phyloP scores from a whole-genome alignment of 768 basidiomycete genomes.

The Cystofilobasidium bisporidii region DNA sequence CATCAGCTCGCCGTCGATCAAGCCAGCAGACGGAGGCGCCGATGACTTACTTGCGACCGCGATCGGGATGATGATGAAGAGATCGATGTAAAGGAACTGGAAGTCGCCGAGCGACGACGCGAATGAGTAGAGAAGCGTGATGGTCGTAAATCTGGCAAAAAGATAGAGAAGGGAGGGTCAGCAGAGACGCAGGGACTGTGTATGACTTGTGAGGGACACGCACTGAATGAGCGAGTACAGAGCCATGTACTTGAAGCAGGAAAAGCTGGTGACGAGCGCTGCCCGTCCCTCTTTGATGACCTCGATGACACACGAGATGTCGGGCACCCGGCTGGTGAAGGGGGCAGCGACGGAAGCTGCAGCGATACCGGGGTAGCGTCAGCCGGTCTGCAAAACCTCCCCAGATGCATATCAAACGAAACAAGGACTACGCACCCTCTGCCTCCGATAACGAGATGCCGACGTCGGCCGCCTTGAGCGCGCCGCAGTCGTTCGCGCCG shows the following conservation, averaged over 20 bases:
- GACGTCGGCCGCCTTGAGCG: slow-evolving; percentile 95
- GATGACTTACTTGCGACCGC: slow-evolving; percentile 87
- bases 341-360: slow-evolving; percentile 67
- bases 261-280: slow-evolving; percentile 93
- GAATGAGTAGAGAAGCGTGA: slow-evolving; percentile 89
- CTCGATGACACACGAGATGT: slow-evolving; percentile 90
- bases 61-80: slow-evolving; percentile 94
- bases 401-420: too few species aligned
- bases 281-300: slow-evolving; percentile 94
- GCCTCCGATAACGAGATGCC: slow-evolving; percentile 94
- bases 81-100: slow-evolving; percentile 85
- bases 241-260: slow-evolving; percentile 99
- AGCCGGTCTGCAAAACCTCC: too few species aligned
- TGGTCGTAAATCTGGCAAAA: slow-evolving; percentile 77
- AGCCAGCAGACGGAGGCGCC: too few species aligned
- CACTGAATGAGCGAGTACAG: slow-evolving; percentile 92
- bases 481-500: slow-evolving; percentile 97
- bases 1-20: too few species aligned
- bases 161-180: not conserved
- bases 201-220: too few species aligned
- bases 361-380: not conserved
- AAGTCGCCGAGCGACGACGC: slow-evolving; percentile 94
- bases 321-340: slow-evolving; percentile 82
- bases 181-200: not conserved
- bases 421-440: slow-evolving; percentile 91